Conservation (phyloP, 1,284 basidiomycete species). For the Leccinum angustisporum region DNA sequence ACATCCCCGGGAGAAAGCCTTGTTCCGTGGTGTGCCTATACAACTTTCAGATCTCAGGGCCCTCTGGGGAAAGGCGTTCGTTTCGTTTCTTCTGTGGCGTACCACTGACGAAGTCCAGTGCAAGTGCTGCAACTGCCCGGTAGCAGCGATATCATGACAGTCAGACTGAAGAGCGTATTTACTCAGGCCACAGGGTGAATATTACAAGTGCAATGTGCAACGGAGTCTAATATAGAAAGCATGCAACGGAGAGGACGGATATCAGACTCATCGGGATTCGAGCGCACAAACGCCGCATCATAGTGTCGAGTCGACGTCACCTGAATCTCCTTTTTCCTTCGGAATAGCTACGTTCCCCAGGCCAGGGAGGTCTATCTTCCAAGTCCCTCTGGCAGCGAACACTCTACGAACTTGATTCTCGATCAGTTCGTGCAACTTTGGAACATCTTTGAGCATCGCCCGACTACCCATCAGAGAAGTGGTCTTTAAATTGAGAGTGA, state of each 20-base stretch:
- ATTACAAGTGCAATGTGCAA: conserved; percentile 7
- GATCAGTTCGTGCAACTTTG: conserved; percentile 81
- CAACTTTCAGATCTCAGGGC: background rate
- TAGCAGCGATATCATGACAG: background rate
- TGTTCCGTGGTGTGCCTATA: background rate
- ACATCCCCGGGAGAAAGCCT: background rate
- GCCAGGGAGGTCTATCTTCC: conserved; percentile 70
- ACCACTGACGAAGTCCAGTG: background rate
- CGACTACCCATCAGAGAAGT: conserved; percentile 81
- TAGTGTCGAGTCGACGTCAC: background rate
- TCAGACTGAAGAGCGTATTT: background rate
- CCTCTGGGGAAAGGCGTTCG: background rate
- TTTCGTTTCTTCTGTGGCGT: background rate
- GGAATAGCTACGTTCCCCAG: conserved; percentile 48
- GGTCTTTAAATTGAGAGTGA: conserved; percentile 68
- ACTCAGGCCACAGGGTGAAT: background rate
- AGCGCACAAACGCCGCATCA: background rate
- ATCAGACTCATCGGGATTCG: background rate
- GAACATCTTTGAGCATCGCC: conserved; percentile 80
- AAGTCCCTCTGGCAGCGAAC: conserved; percentile 61
- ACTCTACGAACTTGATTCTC: conserved; percentile 66
- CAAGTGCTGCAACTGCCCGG: background rate
- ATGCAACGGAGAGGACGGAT: background rate
- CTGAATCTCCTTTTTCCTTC: conserved; percentile 38
- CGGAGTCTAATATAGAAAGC: conserved; percentile 3